Base-by-base conservation (phyloP, 176 grass and related monocot genomes). In the Carex littledalei region DNA sequence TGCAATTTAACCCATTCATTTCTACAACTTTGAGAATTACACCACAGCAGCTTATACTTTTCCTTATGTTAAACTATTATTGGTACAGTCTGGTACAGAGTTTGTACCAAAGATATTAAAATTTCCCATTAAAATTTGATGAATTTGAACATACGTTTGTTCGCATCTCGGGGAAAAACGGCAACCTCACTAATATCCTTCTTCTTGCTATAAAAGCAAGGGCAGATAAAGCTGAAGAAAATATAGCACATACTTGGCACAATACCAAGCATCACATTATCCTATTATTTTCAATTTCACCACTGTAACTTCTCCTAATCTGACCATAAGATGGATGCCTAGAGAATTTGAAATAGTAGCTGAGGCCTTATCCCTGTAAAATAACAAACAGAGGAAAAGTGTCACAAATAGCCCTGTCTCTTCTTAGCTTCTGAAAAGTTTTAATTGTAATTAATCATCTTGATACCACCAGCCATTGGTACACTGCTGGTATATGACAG, bases 181-280 rank as follows among this genome's bases (percentile, higher is more conserved):
- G 81, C 56, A 35, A 67, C 41, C 64, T 83, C 81, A 55, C 81
- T 83, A 31, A 67, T 49, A 83, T 83, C 81, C 60, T 81, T 81
- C 63, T 52, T 83, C 81, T 83, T 83, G 81, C 81, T 31, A 31
- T 83, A 83, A 83, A 65, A 83, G 63, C 81, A 83, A 83, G 81
- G 81, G 9, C 81, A 83, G 26, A 83, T 22, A 52, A 49, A 83
- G 20, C 81, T 83, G 64, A 83, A 67, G 24, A 61, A 83, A 49
- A 83, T 22, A 49, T 52, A 69, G 32, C 61, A 83, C 81, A 83
- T 83, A 41, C 62, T 63, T 83, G 61, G 62, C 54, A 83, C 45
- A 47, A 52, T 16, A 63, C 4, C 59, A 55, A 83, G 58, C 81
- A 83, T 67, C 31, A 53, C 81, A 83, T 83, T 39, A 63, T 63